Conservation (phyloP, 2,329 filamentous ascomycete species). For the Dothistroma septosporum region DNA sequence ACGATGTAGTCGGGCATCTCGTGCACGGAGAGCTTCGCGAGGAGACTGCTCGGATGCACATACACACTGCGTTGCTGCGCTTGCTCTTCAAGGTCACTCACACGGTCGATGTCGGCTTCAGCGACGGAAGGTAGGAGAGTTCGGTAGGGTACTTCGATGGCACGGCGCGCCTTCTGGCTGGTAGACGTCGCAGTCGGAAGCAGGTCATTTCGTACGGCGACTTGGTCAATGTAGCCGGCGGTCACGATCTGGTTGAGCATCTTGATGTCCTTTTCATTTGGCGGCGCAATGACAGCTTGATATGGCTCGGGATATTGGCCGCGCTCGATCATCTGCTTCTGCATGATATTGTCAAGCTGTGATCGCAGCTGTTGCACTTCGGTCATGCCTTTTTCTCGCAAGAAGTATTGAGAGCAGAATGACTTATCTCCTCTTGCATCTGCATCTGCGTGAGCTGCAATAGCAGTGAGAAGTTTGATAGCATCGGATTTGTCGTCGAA, state of each 20-base stretch:
- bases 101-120: conserved; percentile 20
- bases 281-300: conserved; percentile 47
- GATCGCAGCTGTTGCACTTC: conserved; percentile 78
- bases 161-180: conserved; percentile 68
- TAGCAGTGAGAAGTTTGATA: conserved; percentile 82
- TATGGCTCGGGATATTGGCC: conserved; percentile 29
- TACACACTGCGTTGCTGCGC: conserved; percentile 67
- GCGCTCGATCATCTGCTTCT: conserved; percentile 32
- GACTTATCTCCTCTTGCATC: conserved; percentile 40
- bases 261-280: conserved; percentile 62
- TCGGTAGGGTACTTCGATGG: conserved; percentile 87
- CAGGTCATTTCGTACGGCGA: conserved; percentile 88
- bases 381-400: conserved; percentile 79
- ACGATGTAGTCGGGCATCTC: conserved; percentile 85
- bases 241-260: conserved; percentile 88
- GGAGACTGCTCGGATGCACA: conserved; percentile 78
- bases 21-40: conserved; percentile 63
- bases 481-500: conserved; percentile 82
- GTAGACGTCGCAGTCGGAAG: conserved; percentile 54
- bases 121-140: conserved; percentile 68
- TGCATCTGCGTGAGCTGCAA: conserved; percentile 69
- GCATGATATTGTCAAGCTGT: conserved; percentile 78
- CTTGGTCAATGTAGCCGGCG: conserved; percentile 87
- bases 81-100: conserved; percentile 36
- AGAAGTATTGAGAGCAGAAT: conserved; percentile 80